phyloP scores from a whole-genome alignment of 2,329 filamentous ascomycete species.

The Xylaria sp. region DNA sequence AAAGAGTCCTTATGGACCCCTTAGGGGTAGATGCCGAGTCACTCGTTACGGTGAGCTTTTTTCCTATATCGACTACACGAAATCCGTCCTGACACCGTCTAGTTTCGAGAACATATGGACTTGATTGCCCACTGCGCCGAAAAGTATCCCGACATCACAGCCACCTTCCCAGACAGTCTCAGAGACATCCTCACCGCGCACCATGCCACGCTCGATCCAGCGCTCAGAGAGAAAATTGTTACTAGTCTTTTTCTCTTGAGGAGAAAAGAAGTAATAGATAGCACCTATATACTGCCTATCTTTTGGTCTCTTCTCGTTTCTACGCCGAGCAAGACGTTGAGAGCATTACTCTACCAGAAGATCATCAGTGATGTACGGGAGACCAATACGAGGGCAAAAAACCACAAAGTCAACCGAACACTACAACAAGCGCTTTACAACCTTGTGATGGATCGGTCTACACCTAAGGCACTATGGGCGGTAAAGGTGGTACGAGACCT shows the following conservation, averaged over 20 bases:
- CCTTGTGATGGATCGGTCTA: constrained; percentile 84
- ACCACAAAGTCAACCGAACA: constrained; percentile 91
- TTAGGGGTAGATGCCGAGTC: constrained; percentile 80
- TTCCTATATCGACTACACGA: not conserved
- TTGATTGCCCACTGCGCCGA: constrained; percentile 94
- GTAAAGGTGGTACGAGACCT: constrained; percentile 94
- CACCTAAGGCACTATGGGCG: constrained; percentile 91
- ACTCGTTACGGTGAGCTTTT: constrained; percentile 67
- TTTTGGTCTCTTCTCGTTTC: constrained; percentile 93
- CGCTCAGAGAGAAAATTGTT: constrained; percentile 93
- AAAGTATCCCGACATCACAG: constrained; percentile 86
- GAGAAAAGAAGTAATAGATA: constrained; percentile 93
- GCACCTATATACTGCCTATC: constrained; percentile 82
- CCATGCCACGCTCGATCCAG: constrained; percentile 82
- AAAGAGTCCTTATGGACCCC: constrained; percentile 89
- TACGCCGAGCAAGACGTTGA: constrained; percentile 91
- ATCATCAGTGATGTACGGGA: constrained; percentile 91
- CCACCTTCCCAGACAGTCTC: constrained; percentile 80
- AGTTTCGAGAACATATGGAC: constrained; percentile 88
- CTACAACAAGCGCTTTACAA: constrained; percentile 95
- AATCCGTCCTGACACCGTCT: constrained; percentile 17
- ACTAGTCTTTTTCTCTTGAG: constrained; percentile 86
- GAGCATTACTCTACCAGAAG: constrained; percentile 81
- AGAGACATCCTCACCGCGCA: constrained; percentile 83
- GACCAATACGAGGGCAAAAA: constrained; percentile 85